A percentile compares a stretch with the other conserved stretches of the same genome.
Evolutionary conservation across 2,329 filamentous ascomycete genomes (phyloP).

Genomic region (Aspergillus sp.): DNA sequence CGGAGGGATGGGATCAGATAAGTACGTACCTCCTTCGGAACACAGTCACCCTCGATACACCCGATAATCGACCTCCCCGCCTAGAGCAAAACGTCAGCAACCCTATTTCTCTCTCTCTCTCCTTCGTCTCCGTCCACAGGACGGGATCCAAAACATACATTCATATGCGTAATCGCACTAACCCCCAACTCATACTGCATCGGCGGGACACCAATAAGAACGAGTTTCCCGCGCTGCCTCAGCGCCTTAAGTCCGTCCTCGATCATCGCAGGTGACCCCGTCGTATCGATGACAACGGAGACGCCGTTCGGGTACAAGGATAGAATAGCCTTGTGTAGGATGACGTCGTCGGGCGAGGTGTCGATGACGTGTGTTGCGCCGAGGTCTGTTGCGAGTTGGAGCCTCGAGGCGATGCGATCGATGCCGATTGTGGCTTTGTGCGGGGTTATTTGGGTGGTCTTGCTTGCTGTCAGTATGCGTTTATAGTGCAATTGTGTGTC

Average conservation of each 20-base stretch:
- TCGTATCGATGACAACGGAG: conserved; percentile 27
- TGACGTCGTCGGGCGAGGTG: conserved; percentile 27
- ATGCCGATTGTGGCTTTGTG: conserved; percentile 44
- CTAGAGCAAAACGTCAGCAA: conserved; percentile 6
- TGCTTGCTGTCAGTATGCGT: too few species aligned
- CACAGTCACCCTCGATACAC: conserved; percentile 27
- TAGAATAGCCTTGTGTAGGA: conserved; percentile 16
- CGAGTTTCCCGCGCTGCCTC: conserved; percentile 52
- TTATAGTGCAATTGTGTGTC: too few species aligned
- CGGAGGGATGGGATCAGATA: background rate
- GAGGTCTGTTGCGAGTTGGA: conserved; percentile 42
- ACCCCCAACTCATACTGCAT: conserved; percentile 28
- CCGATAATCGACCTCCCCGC: conserved; percentile 22
- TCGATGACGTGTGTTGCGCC: conserved; percentile 47
- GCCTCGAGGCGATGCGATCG: conserved; percentile 37
- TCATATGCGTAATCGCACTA: conserved; percentile 1
- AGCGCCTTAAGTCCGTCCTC: conserved; percentile 24
- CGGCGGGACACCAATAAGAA: conserved; percentile 56
- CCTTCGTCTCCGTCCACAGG: background rate
- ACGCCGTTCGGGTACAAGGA: conserved; percentile 14
- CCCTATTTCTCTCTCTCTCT: background rate
- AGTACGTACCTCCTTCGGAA: conserved; percentile 13
- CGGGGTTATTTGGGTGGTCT: background rate
- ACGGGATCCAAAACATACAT: conserved; percentile 14
- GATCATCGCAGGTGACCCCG: conserved; percentile 24